A percentile compares a stretch with the other conserved stretches of the same genome.
Conservation (phyloP, 306 rosid species). For the Rubus idaeus region DNA sequence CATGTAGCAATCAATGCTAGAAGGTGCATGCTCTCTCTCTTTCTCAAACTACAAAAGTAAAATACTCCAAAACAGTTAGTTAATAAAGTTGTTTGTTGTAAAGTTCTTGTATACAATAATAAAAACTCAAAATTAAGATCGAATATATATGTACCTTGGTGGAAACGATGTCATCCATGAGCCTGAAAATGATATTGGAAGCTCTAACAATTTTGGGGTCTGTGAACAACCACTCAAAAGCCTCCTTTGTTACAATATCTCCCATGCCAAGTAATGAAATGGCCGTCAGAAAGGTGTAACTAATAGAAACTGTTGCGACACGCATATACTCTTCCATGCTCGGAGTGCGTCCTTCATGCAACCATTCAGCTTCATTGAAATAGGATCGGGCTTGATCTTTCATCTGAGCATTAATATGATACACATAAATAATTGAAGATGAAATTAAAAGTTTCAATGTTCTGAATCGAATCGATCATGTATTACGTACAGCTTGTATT, state of each 20-base stretch:
- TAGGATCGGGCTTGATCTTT: conserved; percentile 15
- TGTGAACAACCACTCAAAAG: conserved; percentile 3
- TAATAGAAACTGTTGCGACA: neutral
- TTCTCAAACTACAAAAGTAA: neutral
- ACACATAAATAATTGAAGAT: no score
- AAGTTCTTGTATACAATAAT: no score
- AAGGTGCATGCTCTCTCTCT: neutral
- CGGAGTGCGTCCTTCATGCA: conserved; percentile 20
- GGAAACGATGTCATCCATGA: neutral
- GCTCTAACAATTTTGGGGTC: conserved; percentile 6
- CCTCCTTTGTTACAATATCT: conserved; percentile 1
- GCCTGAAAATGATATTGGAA: neutral
- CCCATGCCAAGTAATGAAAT: conserved; percentile 13
- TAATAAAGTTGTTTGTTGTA: no score
- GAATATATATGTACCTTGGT: neutral
- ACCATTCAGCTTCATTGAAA: conserved; percentile 38
- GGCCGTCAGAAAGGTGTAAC: neutral
- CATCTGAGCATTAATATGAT: conserved; percentile 9
- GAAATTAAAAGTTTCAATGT: no score
- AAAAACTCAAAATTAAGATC: neutral
- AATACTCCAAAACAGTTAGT: neutral
- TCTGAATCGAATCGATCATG: neutral
- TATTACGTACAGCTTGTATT: conserved; percentile 19
- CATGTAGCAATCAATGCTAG: neutral
- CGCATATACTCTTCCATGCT: conserved; percentile 31